These are phyloP conservation scores for Fraxinus platypoda DNA, from an alignment of 305 asterid species.

Conservation along the genomic window DNA sequence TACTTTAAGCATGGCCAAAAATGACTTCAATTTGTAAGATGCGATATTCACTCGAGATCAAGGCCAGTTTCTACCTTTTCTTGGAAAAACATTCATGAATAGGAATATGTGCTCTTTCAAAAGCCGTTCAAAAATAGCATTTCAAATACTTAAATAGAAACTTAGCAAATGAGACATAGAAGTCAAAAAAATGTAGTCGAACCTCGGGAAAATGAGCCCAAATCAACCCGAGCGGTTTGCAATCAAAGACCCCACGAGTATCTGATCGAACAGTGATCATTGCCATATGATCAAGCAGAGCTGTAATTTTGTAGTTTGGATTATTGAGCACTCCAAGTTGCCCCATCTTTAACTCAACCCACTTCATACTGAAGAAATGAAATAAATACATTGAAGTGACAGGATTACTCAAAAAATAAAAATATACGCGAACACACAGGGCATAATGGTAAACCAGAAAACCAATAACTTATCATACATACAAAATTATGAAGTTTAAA, in stretches of 20 bases:
- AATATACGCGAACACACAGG: not conserved
- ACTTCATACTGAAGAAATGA: slow-evolving; percentile 75
- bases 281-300: slow-evolving; percentile 81
- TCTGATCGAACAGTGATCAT: slow-evolving; percentile 91
- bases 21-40: not conserved
- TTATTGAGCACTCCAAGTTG: slow-evolving; percentile 86
- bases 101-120: not conserved
- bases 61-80: not conserved
- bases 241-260: slow-evolving; percentile 72
- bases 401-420: not conserved
- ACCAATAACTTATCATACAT: not conserved
- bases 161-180: slow-evolving; percentile 5
- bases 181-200: slow-evolving; percentile 17
- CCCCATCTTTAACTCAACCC: slow-evolving; percentile 91
- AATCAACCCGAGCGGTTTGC: slow-evolving; percentile 96
- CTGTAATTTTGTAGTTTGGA: slow-evolving; percentile 85
- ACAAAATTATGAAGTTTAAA: not conserved
- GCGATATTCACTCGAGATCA: not conserved
- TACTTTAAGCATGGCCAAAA: not conserved
- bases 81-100: not conserved
- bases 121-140: not conserved
- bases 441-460: not conserved
- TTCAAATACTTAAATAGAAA: not conserved
- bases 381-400: slow-evolving; percentile 17
- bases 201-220: slow-evolving; percentile 93